Conservation (phyloP, 1,284 basidiomycete genomes). For the Moniliella sp. region DNA sequence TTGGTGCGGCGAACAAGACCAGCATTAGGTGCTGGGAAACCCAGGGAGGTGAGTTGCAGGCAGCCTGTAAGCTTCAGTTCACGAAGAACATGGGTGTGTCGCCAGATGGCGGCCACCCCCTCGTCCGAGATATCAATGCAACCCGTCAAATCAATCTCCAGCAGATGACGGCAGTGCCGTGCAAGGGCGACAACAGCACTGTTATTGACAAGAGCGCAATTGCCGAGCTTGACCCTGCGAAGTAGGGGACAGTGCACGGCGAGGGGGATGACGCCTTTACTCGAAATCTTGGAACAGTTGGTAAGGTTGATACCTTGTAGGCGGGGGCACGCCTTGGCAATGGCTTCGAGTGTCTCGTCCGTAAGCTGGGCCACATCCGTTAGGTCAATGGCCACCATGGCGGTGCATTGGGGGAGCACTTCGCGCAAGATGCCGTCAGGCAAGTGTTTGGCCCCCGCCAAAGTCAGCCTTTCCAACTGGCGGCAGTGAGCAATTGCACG, state of each 20-base stretch:
- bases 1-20: not conserved
- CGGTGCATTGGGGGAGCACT: slow-evolving; percentile 50
- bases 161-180: slow-evolving; percentile 52
- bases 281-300: slow-evolving; percentile 60
- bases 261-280: slow-evolving; percentile 53
- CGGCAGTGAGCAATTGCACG: no score
- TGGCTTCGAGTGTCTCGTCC: slow-evolving; percentile 13
- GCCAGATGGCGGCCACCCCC: slow-evolving; percentile 62
- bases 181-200: no score
- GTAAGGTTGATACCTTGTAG: slow-evolving; percentile 76
- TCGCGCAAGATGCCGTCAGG: slow-evolving; percentile 48
- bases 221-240: slow-evolving; percentile 39
- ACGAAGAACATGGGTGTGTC: slow-evolving; percentile 56
- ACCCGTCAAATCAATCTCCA: slow-evolving; percentile 88
- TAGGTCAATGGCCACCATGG: slow-evolving; percentile 71
- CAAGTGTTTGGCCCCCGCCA: slow-evolving; percentile 65
- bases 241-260: slow-evolving; percentile 54
- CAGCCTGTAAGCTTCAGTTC: slow-evolving; percentile 77
- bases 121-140: slow-evolving; percentile 52
- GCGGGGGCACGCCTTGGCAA: slow-evolving; percentile 43
- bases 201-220: slow-evolving; percentile 17
- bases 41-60: slow-evolving; percentile 54
- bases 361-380: slow-evolving; percentile 37
- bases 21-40: slow-evolving; percentile 55
- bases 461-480: slow-evolving; percentile 69